phyloP scores from a whole-genome alignment of 1,284 basidiomycete genomes.

The Rhodotorula sp. region DNA sequence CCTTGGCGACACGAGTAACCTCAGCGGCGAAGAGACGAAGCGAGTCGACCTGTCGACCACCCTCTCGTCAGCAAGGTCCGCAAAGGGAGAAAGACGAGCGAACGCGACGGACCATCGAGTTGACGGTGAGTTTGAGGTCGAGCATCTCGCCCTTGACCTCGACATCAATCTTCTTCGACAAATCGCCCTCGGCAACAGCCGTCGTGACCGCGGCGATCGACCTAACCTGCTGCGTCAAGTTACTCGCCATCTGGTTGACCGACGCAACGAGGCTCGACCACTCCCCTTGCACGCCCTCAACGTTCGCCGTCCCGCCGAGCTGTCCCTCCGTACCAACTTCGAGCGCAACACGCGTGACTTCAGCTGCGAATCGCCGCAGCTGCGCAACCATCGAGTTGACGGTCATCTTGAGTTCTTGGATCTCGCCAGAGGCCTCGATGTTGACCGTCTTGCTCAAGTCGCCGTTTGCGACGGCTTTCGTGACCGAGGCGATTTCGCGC shows the following conservation, averaged over 20 bases:
- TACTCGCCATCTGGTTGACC: conserved; percentile 55
- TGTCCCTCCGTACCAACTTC: conserved; percentile 49
- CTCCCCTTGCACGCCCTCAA: conserved; percentile 52
- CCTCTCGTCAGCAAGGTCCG: too few species aligned
- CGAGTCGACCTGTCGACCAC: conserved; percentile 66
- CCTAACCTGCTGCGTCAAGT: conserved; percentile 57
- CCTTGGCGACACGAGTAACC: conserved; percentile 88
- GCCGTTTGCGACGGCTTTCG: conserved; percentile 93
- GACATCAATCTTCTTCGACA: conserved; percentile 94
- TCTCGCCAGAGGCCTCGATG: conserved; percentile 95
- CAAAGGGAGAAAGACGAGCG: background rate
- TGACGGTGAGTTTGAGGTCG: conserved; percentile 66
- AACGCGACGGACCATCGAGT: conserved; percentile 64
- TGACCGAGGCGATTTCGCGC: conserved; percentile 77
- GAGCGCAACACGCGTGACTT: conserved; percentile 87
- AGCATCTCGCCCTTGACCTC: conserved; percentile 94
- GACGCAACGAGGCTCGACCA: conserved; percentile 48
- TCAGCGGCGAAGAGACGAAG: conserved; percentile 91
- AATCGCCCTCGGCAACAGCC: conserved; percentile 91
- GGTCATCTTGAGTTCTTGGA: conserved; percentile 84
- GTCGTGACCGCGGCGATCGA: conserved; percentile 39
- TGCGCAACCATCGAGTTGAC: conserved; percentile 97
- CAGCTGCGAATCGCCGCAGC: conserved; percentile 84
- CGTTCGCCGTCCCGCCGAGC: conserved; percentile 53
- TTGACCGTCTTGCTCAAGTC: conserved; percentile 85